These are phyloP conservation scores for Nannochloris sp. DNA, from an alignment of 139 green algal genomes.

Conservation along the genomic window DNA sequence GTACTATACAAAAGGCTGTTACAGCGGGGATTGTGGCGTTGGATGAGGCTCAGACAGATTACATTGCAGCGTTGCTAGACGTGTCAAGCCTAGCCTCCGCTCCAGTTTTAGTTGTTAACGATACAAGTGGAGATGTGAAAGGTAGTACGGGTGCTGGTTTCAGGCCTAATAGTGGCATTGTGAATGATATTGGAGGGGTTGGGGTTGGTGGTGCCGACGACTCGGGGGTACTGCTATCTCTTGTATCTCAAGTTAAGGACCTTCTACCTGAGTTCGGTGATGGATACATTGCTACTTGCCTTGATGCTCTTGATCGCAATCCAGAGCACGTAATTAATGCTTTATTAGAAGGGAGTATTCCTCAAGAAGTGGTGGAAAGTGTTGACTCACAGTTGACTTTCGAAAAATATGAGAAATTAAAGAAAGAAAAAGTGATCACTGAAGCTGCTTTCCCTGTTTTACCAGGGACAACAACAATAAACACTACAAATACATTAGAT, in stretches of 20 bases:
- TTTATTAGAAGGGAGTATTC: slow-evolving; percentile 61
- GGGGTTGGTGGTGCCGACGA: not conserved
- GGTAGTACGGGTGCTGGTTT: not conserved
- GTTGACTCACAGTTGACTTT: slow-evolving; percentile 42
- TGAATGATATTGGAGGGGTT: not conserved
- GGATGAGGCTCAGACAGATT: slow-evolving; percentile 69
- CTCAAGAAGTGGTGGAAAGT: slow-evolving; percentile 11
- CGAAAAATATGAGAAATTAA: not conserved
- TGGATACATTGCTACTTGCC: slow-evolving; percentile 56
- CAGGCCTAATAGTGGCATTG: not conserved
- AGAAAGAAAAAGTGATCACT: not conserved
- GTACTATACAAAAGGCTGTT: slow-evolving; percentile 11
- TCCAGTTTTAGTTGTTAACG: not conserved
- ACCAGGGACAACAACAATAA: no score
- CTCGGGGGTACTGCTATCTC: not conserved
- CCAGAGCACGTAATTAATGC: slow-evolving; percentile 55
- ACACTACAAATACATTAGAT: no score
- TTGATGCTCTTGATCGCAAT: slow-evolving; percentile 37
- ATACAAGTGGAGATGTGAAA: not conserved
- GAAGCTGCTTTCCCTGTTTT: no score
- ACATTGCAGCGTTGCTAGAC: slow-evolving; percentile 60
- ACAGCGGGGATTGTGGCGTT: slow-evolving; percentile 36
- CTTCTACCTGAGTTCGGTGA: slow-evolving; percentile 68
- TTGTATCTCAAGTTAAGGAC: slow-evolving; percentile 45
- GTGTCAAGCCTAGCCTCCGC: slow-evolving; percentile 4